Conservation (phyloP, 1,284 basidiomycete species). For the Rhodotorula sp. region DNA sequence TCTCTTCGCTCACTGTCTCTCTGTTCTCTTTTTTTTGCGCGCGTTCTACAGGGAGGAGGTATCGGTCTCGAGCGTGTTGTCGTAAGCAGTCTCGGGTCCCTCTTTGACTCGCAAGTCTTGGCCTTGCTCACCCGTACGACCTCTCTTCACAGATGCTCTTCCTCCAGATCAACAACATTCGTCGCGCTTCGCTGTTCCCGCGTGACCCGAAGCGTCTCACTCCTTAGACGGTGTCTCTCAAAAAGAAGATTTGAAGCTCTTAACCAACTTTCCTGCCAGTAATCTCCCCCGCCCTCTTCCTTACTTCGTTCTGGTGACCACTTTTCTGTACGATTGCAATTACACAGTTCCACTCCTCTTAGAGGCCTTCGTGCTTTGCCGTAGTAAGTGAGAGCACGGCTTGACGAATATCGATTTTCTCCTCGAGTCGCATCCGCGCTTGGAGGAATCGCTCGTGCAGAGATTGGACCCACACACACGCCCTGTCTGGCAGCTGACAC, state of each 20-base stretch:
- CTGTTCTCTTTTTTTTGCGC: background rate
- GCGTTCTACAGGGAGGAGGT: constrained; percentile 19
- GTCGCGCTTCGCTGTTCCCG: constrained; percentile 90
- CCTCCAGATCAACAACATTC: constrained; percentile 90
- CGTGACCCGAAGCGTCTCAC: constrained; percentile 65
- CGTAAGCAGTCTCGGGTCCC: background rate
- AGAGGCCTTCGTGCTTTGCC: too few relatives aligned
- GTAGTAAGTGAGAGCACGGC: too few relatives aligned
- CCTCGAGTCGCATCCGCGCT: too few relatives aligned
- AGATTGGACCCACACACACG: too few relatives aligned
- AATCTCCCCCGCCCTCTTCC: too few relatives aligned
- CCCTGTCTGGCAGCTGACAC: too few relatives aligned
- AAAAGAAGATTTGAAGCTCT: background rate
- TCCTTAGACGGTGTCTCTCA: constrained; percentile 15
- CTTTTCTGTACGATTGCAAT: too few relatives aligned
- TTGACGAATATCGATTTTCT: too few relatives aligned
- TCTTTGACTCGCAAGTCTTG: too few relatives aligned
- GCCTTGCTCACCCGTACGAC: background rate
- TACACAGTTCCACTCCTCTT: too few relatives aligned
- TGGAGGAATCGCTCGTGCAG: too few relatives aligned
- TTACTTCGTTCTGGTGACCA: too few relatives aligned
- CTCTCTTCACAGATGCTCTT: constrained; percentile 51
- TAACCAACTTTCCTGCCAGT: background rate
- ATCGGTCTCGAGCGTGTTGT: constrained; percentile 37
- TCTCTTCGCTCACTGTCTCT: background rate